These are phyloP conservation scores for Musa beccarii DNA, from an alignment of 176 grass and related monocot genomes.

Conservation along the genomic window DNA sequence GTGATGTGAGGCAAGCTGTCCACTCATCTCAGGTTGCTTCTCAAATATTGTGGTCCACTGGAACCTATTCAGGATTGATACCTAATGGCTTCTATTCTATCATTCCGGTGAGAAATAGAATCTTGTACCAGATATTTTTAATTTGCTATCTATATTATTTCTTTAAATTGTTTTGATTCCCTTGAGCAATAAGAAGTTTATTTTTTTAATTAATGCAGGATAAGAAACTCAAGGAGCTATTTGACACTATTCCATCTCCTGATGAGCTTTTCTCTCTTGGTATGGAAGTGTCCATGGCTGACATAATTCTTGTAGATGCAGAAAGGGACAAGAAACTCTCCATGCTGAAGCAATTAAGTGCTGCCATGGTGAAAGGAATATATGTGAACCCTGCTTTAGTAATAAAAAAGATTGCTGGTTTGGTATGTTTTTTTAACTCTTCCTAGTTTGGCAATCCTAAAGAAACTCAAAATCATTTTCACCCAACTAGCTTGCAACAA, in stretches of 20 bases:
- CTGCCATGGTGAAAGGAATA: slow-evolving; percentile 81
- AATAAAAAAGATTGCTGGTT: slow-evolving; percentile 81
- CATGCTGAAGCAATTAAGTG: slow-evolving; percentile 74
- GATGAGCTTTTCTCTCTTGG: slow-evolving; percentile 80
- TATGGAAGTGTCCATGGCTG: slow-evolving; percentile 74
- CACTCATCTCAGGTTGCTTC: slow-evolving; percentile 38
- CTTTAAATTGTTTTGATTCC: slow-evolving; percentile 9
- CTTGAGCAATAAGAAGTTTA: neutral
- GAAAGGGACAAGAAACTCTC: slow-evolving; percentile 91
- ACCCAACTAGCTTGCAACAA: no score
- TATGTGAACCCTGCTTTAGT: slow-evolving; percentile 57
- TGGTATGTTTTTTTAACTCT: slow-evolving; percentile 45
- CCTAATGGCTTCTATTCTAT: slow-evolving; percentile 95
- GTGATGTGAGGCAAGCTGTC: slow-evolving; percentile 30
- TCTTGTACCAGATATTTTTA: neutral
- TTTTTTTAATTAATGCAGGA: slow-evolving; percentile 49
- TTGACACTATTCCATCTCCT: slow-evolving; percentile 69
- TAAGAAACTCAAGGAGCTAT: slow-evolving; percentile 80
- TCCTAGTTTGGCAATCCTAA: no score
- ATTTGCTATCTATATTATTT: neutral
- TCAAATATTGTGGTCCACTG: slow-evolving; percentile 82
- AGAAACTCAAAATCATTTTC: no score
- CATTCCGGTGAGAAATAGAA: slow-evolving; percentile 49
- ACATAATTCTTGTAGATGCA: slow-evolving; percentile 78
- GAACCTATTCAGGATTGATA: slow-evolving; percentile 54